Evolutionary conservation across 495 filamentous ascomycete species (phyloP), one percentile per base, ranked within the genome.

Genomic region (Aspergillus coremiiformis): DNA sequence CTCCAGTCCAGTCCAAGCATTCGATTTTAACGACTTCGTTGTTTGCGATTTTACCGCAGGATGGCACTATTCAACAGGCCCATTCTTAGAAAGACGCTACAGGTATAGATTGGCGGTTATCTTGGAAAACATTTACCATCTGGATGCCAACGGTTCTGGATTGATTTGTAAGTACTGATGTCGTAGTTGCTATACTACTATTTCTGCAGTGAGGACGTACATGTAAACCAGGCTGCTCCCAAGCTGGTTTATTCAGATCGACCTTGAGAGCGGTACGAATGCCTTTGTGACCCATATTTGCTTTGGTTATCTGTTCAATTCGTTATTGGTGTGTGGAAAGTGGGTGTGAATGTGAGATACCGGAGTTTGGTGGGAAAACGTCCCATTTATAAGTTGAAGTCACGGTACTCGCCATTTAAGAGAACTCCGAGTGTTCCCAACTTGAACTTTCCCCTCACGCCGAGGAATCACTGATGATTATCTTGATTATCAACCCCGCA

Each of bases 21-120:
- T 96, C 89, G 59, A 97, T 92, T 72, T 95, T 95, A 54, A 96
- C 91, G 3, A 87, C 84, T 67, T 97, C 92, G 32, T 83, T 84
- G 65, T 92, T 85, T 57, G 83, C 82, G 65, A 97, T 93, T 39
- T 80, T 84, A 27, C 78, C 86, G 33, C 71, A 76, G 47, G 78
- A 80, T 11, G 92, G 92, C 57, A 97, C 89, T 24, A 10, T 56
- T 35, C 2, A n/a, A 30, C 1, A n/a, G 24, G 41, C 20, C 47
- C 39, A 23, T 41, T 30, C 23, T 41, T 47, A 47, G 30, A 5
- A 48, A 41, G 17, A 24, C 9, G 33, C 3, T 30, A 17, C 6
- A 5, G 11, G 1, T 46, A 51, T 22, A 32, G 11, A 37, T 20
- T 19, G 26, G 7, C 24, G 29, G 11, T 52, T 42, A n/a, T 37